Base-by-base conservation (phyloP, 495 filamentous ascomycete genomes). In the Hypoxylon fragiforme region DNA sequence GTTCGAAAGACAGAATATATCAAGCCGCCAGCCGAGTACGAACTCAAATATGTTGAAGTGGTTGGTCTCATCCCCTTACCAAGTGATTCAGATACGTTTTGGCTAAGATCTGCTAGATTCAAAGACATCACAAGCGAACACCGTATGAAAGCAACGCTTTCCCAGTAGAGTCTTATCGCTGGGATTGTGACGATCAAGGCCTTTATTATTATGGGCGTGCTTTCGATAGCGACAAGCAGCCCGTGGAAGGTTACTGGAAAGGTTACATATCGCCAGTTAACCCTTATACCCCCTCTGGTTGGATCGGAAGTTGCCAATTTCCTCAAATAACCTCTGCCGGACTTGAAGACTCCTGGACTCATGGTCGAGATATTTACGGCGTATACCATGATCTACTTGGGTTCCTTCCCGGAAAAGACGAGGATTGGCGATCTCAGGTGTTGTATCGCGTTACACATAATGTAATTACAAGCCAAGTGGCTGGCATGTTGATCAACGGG, bases 51-150 rank as follows among this genome's bases (percentile, higher is more conserved):
- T 57, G 85, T 89, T 7, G 85, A 90, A 70, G 67, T 86, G 51
- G 80, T 82, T 65, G 43, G 76, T 66, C 4, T 49, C 15, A 18
- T 7, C 24, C 31, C 15, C 34, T 18, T 39, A 20, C 16, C 18
- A 26, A 12, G 18, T 51, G 11, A 22, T 11, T 7, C 31, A 19
- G 13, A 40, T 24, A 18, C 28, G 42, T 24, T 42, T n/a, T 11
- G 12, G 24, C 46, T 57, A 11, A 60, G 21, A 13, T 7, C 24
- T 2, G 1, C 30, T 48, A 84, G 80, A 84, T 89, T 41, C 85
- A 89, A 50, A 77, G 86, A 48, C 86, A 90, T 60, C 86, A 89
- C 61, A 88, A 89, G 67, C 77, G 86, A 24, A 89, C 85, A 0
- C 85, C 85, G 1, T 90, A 90, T 58, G 78, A 80, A 5, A 74